Conservation (phyloP, 1,284 basidiomycete species). For the Dichomitus squalens region DNA sequence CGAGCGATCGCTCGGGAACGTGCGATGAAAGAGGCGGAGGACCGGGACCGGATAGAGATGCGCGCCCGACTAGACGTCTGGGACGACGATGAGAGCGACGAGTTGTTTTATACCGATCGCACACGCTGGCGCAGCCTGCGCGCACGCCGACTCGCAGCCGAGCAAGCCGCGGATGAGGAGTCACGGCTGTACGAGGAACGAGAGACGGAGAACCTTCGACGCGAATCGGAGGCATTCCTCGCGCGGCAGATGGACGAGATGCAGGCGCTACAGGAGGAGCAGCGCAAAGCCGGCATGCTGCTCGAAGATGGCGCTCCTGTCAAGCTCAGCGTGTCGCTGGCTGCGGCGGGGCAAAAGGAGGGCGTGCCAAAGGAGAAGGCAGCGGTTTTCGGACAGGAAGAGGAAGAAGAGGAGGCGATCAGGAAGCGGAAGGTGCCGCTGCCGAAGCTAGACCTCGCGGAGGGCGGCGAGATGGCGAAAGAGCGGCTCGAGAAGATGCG, state of each 20-base stretch:
- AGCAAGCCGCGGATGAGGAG: slow-evolving; percentile 82
- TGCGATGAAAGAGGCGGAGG: slow-evolving; percentile 73
- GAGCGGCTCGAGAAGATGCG: slow-evolving; percentile 79
- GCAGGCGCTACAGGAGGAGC: slow-evolving; percentile 83
- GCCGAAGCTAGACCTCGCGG: slow-evolving; percentile 86
- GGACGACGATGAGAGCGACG: slow-evolving; percentile 92
- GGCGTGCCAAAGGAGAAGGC: slow-evolving; percentile 50
- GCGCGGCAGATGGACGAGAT: slow-evolving; percentile 90
- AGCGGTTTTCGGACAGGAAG: slow-evolving; percentile 76
- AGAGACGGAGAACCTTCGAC: slow-evolving; percentile 80
- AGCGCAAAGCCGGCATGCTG: slow-evolving; percentile 86
- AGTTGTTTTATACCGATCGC: slow-evolving; percentile 86
- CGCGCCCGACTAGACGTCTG: slow-evolving; percentile 74
- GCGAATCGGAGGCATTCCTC: slow-evolving; percentile 87
- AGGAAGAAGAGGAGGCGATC: slow-evolving; percentile 78
- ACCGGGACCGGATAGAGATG: slow-evolving; percentile 73
- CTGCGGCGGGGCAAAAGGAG: slow-evolving; percentile 51
- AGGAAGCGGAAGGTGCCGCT: slow-evolving; percentile 80
- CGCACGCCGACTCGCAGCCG: slow-evolving; percentile 63
- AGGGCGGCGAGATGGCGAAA: slow-evolving; percentile 73
- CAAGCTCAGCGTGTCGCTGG: slow-evolving; percentile 75
- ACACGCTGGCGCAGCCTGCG: slow-evolving; percentile 77
- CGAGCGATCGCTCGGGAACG: slow-evolving; percentile 74
- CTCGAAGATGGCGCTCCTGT: slow-evolving; percentile 89
- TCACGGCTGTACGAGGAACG: slow-evolving; percentile 81